Conservation (phyloP, 1,139 yeast species). For the Scheffersomyces titani region DNA sequence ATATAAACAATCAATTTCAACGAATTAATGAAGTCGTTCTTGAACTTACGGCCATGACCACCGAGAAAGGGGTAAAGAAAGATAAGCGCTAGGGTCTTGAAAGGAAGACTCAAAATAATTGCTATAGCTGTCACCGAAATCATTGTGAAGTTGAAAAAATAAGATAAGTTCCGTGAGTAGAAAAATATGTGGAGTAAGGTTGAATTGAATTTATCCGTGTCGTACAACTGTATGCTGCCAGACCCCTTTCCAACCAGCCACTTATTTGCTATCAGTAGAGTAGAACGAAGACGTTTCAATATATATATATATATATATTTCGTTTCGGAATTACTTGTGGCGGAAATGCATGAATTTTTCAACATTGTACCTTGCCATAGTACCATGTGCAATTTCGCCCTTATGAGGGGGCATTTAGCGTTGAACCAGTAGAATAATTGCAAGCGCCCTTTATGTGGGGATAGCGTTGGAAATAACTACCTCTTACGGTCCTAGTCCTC, state of each 20-base stretch:
- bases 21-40: constrained; percentile 3
- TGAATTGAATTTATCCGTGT: not conserved
- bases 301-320: too few species aligned
- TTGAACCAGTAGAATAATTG: not conserved
- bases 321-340: not conserved
- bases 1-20: constrained; percentile 8
- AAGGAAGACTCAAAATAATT: constrained; percentile 6
- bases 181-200: not conserved
- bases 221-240: not conserved
- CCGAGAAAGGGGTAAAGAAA: constrained; percentile 6
- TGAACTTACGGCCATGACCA: constrained; percentile 8
- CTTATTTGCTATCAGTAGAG: not conserved
- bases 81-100: constrained; percentile 6
- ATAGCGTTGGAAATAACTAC: not conserved
- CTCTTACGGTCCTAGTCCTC: not conserved
- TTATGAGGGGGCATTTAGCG: not conserved
- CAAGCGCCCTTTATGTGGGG: not conserved
- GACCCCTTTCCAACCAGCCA: not conserved
- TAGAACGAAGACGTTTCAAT: not conserved
- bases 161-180: not conserved
- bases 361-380: not conserved
- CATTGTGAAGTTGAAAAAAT: constrained; percentile 1
- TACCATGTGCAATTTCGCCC: not conserved
- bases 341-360: not conserved
- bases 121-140: constrained; percentile 4